Evolutionary conservation across 371 early-diverging fungal species (phyloP), one percentile per base, ranked within the genome.

Genomic region (Saksenaea oblongispora): DNA sequence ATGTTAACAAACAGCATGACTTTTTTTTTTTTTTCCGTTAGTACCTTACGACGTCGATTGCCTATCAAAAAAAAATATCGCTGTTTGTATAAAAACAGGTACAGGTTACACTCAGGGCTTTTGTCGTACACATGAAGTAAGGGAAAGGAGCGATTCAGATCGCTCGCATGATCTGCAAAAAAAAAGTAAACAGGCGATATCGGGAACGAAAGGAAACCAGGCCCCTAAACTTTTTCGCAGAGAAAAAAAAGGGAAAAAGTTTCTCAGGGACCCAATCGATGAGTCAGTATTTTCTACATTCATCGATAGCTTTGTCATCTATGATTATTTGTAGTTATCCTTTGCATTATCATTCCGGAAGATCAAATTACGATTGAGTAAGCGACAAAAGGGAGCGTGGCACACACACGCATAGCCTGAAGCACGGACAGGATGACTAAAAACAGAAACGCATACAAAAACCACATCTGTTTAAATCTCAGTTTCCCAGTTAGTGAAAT

Each of bases 401-500:
- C 51, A 22, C 31, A 31, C 7, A 31, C n/a, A n/a, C n/a, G 7
- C 31, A 31, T 31, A 31, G 7, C n/a, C 27, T 47, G 24, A 22
- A 47, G 51, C 51, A 47, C 51, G 51, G 51, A 47, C 22, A 22
- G 22, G 22, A 11, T 47, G 22, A 47, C 51, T 47, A 47, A 47
- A 47, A 47, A 22, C 51, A 47, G 51, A 47, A 47, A 47, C 24
- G 51, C 51, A 22, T 22, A 47, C 51, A 17, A 31, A 31, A 47
- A 2, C 51, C 22, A 17, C n/a, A 47, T 10, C 18, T 22, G 22
- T 47, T 47, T 47, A 2, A 47, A 47, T 47, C 51, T 22, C 51
- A 47, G 51, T 47, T 47, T 22, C 51, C 51, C 3, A 18, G 51
- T 47, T 47, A 47, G 51, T 18, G 51, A 47, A 47, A 47, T 47